Base-by-base conservation (phyloP, 2,329 filamentous ascomycete genomes). In the Sporothrix protearum region DNA sequence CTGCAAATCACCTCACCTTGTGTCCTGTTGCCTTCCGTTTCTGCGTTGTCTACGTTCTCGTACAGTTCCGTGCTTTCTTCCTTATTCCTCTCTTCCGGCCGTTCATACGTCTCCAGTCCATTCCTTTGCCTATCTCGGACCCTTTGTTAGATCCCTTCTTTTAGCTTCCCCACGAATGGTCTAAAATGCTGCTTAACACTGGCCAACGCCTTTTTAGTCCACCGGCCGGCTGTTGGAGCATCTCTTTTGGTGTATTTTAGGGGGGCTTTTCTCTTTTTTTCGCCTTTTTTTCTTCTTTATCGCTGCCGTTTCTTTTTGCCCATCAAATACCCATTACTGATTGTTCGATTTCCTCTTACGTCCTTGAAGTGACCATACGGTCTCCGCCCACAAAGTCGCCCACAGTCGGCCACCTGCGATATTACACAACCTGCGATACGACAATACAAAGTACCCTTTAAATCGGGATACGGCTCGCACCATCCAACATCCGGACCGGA, bases 81-180 rank as follows among this genome's bases (percentile, higher is more conserved):
- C 10, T 10, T 55, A 51, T 49, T 14, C n/a, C n/a, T 33, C 8
- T 66, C 33, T 5, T 28, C 25, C 55, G 57, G 12, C 42, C 47
- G 16, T 12, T 3, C 33, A 42, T 42, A 51, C 39, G 19, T 49
- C 22, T 57, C 33, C 14, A 25, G n/a, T 39, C 47, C 51, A 53
- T 49, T 25, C 53, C 63, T 45, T 68, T 64, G 25, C 72, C 71
- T 72, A 69, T 72, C 70, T 73, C 71, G 71, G 70, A 68, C 57
- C 53, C 47, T 59, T 59, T 69, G 12, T 49, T 53, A 19, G 33
- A 42, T 71, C 45, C 45, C 64, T 67, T n/a, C 16, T 53, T 25
- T 45, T 71, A 71, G 36, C 33, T 45, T 71, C 42, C 53, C 70
- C 55, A 33, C 70, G 63, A 36, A 30, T 14, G 63, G 7, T 67